Base-by-base conservation (phyloP, 73 alveolate species). In the Paramecium caudatum region DNA sequence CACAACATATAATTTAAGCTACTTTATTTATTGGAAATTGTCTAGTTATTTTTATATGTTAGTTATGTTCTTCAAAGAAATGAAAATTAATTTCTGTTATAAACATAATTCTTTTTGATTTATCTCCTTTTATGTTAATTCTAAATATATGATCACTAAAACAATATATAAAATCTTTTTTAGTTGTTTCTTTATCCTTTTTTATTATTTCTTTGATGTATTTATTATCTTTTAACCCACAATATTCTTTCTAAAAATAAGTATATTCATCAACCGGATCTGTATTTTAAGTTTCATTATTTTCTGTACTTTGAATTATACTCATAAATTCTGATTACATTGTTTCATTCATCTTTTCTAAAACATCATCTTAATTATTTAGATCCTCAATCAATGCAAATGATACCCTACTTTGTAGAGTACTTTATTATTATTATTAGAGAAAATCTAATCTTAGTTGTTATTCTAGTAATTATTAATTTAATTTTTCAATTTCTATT, bases 31-130 rank as follows among this genome's bases (percentile, higher is more conserved):
- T 36, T 12, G 83, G 83, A n/a, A 65, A 65, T 65, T 65, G 34
- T n/a, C 83, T 65, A 4, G 83, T 65, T 10, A 65, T 33, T 65
- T 65, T 65, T 1, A 65, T 33, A 36, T 65, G 27, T 55, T 55
- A 55, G 30, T 55, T 23, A 55, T 55, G 80, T 30, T 65, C 83
- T 65, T 65, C 83, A 65, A 65, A 33, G 34, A 65, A 65, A 65
- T 65, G 34, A 36, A 27, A 65, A 32, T 16, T 65, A 33, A 36
- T 33, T 65, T 65, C 83, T 4, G 83, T 33, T 3, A 65, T 65
- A 65, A 65, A 33, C 83, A 65, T 65, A 30, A 65, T 65, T 23
- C 49, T 65, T 13, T 65, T 65, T 32, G 49, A 30, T 65, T 65
- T 65, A 4, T 33, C 49, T 65, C 83, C 83, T 65, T 43, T 30